Percentiles rank a stretch among this genome's conserved stretches.
phyloP scores from a whole-genome alignment of 2,329 filamentous ascomycete species.

The Fusarium floridanum region DNA sequence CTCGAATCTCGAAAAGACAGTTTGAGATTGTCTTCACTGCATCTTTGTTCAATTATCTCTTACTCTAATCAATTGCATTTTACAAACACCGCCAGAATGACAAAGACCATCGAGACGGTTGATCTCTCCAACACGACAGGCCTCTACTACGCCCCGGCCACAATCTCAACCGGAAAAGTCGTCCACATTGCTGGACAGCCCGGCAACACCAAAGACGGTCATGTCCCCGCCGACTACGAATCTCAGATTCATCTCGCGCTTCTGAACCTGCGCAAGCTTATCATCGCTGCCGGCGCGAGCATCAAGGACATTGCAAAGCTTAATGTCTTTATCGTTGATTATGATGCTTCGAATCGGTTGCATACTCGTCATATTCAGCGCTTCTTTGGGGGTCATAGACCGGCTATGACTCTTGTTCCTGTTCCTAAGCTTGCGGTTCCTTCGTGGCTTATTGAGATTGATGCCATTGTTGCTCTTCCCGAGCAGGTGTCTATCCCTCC shows the following conservation, averaged over 20 bases:
- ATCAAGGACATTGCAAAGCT: slow-evolving; percentile 57
- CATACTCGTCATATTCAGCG: slow-evolving; percentile 54
- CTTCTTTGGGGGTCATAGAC: slow-evolving; percentile 55
- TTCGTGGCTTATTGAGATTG: slow-evolving; percentile 58
- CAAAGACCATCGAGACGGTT: slow-evolving; percentile 25
- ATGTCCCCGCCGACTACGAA: slow-evolving; percentile 53
- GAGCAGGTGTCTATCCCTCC: slow-evolving; percentile 12
- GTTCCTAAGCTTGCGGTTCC: slow-evolving; percentile 55
- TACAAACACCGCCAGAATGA: slow-evolving; percentile 14
- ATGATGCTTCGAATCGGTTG: slow-evolving; percentile 52
- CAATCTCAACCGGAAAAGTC: slow-evolving; percentile 19
- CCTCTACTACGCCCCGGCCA: slow-evolving; percentile 31
- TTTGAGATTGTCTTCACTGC: neutral
- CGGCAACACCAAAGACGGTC: slow-evolving; percentile 49
- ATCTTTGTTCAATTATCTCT: neutral
- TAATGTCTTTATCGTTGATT: slow-evolving; percentile 59
- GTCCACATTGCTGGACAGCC: slow-evolving; percentile 54
- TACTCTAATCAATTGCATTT: neutral
- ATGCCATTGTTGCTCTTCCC: slow-evolving; percentile 52
- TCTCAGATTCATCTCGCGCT: slow-evolving; percentile 57
- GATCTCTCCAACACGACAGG: slow-evolving; percentile 32
- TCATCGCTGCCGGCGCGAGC: slow-evolving; percentile 52
- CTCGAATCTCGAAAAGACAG: neutral
- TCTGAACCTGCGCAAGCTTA: slow-evolving; percentile 53
- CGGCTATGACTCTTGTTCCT: slow-evolving; percentile 58